Percentiles rank a stretch among this genome's conserved stretches.
Conservation (phyloP, 2,329 filamentous ascomycete genomes). For the Alternaria arbusti region DNA sequence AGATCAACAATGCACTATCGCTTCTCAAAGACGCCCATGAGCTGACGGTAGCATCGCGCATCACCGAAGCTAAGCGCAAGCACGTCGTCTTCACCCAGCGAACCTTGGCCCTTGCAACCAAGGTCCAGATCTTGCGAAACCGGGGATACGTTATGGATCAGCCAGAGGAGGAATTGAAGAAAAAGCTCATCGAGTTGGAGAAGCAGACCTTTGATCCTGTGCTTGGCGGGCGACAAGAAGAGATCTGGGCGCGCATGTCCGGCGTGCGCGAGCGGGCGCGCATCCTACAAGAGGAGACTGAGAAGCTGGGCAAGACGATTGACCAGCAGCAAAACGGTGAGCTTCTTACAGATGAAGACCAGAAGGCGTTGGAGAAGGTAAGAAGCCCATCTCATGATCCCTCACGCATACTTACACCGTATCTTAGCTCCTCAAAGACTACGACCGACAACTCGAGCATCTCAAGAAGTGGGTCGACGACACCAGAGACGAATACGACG, state of each 20-base stretch:
- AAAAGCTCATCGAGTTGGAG: constrained; percentile 73
- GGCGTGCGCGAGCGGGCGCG: constrained; percentile 75
- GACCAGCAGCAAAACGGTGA: constrained; percentile 54
- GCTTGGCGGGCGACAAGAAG: constrained; percentile 76
- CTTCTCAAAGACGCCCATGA: constrained; percentile 78
- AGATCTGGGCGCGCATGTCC: constrained; percentile 84
- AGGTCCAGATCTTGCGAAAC: constrained; percentile 81
- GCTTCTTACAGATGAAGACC: constrained; percentile 71
- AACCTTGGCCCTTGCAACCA: constrained; percentile 75
- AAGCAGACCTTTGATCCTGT: constrained; percentile 75
- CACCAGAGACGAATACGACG: constrained; percentile 65
- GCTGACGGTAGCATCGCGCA: constrained; percentile 75
- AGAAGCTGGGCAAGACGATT: constrained; percentile 63
- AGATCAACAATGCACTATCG: constrained; percentile 77
- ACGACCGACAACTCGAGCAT: constrained; percentile 78
- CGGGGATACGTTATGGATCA: constrained; percentile 80
- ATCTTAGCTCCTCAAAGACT: constrained; percentile 75
- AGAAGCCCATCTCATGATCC: constrained; percentile 24
- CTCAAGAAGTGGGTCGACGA: constrained; percentile 70
- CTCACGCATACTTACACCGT: constrained; percentile 19
- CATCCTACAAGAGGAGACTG: constrained; percentile 75
- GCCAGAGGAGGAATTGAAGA: constrained; percentile 78
- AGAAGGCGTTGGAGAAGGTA: constrained; percentile 77
- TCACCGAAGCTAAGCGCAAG: constrained; percentile 73
- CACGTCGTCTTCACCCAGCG: constrained; percentile 76